These are phyloP conservation scores for Curvularia sp. DNA, from an alignment of 2,329 filamentous ascomycete species.

Conservation along the genomic window DNA sequence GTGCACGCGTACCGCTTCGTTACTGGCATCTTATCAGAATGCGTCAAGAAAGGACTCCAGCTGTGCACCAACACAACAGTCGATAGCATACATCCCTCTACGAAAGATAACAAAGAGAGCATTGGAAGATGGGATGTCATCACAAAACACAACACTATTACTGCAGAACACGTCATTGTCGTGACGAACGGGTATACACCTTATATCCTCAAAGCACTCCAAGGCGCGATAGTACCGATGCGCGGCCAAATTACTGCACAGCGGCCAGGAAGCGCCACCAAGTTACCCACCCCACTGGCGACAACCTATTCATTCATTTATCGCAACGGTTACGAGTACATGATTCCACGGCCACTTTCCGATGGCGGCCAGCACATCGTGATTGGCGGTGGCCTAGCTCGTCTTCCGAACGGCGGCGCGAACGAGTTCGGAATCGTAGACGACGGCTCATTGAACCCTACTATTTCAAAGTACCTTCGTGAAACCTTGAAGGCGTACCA, in stretches of 20 bases:
- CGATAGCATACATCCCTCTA: slow-evolving; percentile 21
- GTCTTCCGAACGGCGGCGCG: slow-evolving; percentile 53
- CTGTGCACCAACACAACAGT: slow-evolving; percentile 43
- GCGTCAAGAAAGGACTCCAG: slow-evolving; percentile 36
- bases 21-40: slow-evolving; percentile 35
- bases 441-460: slow-evolving; percentile 61
- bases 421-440: slow-evolving; percentile 63
- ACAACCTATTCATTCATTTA: slow-evolving; percentile 69
- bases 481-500: slow-evolving; percentile 59
- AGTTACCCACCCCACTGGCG: slow-evolving; percentile 49
- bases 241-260: slow-evolving; percentile 52
- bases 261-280: slow-evolving; percentile 47
- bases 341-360: slow-evolving; percentile 61
- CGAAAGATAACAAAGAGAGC: background rate
- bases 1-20: slow-evolving; percentile 45
- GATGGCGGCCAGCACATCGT: slow-evolving; percentile 60
- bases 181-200: slow-evolving; percentile 49
- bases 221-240: slow-evolving; percentile 52
- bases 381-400: slow-evolving; percentile 65
- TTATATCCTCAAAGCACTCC: slow-evolving; percentile 39
- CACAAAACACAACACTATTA: slow-evolving; percentile 30
- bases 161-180: slow-evolving; percentile 31
- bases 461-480: slow-evolving; percentile 58
- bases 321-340: slow-evolving; percentile 69
- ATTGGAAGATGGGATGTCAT: slow-evolving; percentile 26